These are phyloP conservation scores for Paramecium tetraurelia DNA, from an alignment of 73 alveolate species.

Conservation along the genomic window DNA sequence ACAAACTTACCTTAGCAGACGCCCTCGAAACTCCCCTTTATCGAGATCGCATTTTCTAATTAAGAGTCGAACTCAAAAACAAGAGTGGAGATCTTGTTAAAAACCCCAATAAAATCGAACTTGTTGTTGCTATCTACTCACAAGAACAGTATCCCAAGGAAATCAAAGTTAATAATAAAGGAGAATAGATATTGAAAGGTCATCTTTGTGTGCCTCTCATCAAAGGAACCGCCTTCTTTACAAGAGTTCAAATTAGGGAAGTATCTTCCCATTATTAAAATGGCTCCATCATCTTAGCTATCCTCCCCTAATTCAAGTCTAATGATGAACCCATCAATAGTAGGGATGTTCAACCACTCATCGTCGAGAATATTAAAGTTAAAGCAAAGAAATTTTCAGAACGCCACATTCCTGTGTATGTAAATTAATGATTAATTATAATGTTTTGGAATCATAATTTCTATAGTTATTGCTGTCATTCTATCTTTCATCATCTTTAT, in stretches of 20 bases:
- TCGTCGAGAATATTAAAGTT: constrained; percentile 29
- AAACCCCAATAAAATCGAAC: constrained; percentile 17
- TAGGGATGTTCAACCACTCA: constrained; percentile 16
- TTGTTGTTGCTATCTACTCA: constrained; percentile 8
- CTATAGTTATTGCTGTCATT: background rate
- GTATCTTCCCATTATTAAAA: constrained; percentile 25
- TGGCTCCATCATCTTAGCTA: constrained; percentile 24
- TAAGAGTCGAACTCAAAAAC: constrained; percentile 18
- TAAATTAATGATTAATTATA: background rate
- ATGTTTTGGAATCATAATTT: background rate
- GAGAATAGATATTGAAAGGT: constrained; percentile 24
- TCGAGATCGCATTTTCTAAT: constrained; percentile 10
- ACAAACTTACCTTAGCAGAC: background rate
- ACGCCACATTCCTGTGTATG: constrained; percentile 34
- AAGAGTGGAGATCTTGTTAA: background rate
- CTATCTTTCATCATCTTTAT: background rate
- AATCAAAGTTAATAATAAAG: constrained; percentile 43
- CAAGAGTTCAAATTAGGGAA: constrained; percentile 21
- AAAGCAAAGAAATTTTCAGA: constrained; percentile 46
- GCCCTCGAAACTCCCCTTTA: constrained; percentile 43
- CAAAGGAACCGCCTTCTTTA: constrained; percentile 37
- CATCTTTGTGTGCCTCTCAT: constrained; percentile 23
- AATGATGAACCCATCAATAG: background rate
- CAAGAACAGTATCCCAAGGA: constrained; percentile 30
- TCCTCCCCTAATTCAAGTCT: constrained; percentile 10